phyloP scores from a whole-genome alignment of 2,329 filamentous ascomycete genomes.

The Penicillium sp. region DNA sequence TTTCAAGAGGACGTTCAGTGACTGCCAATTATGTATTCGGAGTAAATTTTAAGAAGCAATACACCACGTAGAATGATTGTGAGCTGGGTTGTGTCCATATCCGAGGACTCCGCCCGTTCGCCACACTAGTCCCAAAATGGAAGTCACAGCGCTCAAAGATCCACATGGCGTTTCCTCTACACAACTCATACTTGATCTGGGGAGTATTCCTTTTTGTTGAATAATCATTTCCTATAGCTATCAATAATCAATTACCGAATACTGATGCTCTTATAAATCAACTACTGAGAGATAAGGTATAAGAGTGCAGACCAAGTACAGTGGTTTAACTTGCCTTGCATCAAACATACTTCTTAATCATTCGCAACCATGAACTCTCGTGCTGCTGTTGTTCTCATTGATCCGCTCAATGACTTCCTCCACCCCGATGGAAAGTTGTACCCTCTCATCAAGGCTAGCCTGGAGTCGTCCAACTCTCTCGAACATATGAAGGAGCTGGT shows the following conservation, averaged over 20 bases:
- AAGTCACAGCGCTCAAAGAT: neutral
- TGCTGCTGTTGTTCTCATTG: conserved; percentile 21
- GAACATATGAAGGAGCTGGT: conserved; percentile 27
- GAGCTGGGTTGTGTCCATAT: neutral
- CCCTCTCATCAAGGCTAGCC: conserved; percentile 12
- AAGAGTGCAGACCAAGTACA: neutral
- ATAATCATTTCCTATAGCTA: neutral
- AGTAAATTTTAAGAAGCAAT: neutral
- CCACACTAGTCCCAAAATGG: neutral
- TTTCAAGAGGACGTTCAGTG: neutral
- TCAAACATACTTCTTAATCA: neutral
- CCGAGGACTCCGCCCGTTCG: neutral
- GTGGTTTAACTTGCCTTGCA: neutral
- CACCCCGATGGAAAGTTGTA: conserved; percentile 19
- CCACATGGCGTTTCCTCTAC: too few species aligned
- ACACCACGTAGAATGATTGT: neutral
- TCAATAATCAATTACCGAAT: neutral
- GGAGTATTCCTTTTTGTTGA: neutral
- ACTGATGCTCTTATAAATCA: neutral
- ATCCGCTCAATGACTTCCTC: conserved; percentile 28
- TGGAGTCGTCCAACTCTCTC: conserved; percentile 12
- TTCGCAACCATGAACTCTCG: neutral
- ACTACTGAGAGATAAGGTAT: neutral
- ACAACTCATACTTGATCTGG: too few species aligned
- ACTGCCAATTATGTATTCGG: neutral